phyloP scores from a whole-genome alignment of 192 early-diverging fungal species.

The Chytriomyces sp. region DNA sequence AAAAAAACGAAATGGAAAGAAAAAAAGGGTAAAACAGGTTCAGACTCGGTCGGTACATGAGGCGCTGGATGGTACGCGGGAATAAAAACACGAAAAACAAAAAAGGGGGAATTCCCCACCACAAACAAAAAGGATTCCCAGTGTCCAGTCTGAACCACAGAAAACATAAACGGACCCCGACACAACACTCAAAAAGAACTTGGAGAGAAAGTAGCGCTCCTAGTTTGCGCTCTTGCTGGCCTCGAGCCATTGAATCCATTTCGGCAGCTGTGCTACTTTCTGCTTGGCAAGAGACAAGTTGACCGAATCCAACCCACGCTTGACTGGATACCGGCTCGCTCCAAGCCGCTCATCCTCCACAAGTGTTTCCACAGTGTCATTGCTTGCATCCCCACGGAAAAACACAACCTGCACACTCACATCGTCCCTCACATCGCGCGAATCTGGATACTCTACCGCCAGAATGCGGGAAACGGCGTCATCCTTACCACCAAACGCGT shows the following conservation, averaged over 20 bases:
- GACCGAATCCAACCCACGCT: neutral
- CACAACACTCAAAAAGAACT: too few relatives aligned
- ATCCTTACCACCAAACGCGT: constrained; percentile 42
- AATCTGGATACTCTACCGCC: constrained; percentile 39
- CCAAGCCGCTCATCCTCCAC: neutral
- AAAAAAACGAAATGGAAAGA: neutral
- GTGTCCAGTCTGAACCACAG: too few relatives aligned
- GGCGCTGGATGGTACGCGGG: too few relatives aligned
- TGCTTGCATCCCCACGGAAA: constrained; percentile 29
- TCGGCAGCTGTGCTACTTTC: constrained; percentile 7
- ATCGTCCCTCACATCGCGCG: constrained; percentile 50
- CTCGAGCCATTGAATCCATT: constrained; percentile 16
- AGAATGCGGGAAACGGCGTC: constrained; percentile 31
- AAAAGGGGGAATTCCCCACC: too few relatives aligned
- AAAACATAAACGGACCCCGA: too few relatives aligned
- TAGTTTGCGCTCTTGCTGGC: neutral
- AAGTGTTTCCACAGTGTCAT: neutral
- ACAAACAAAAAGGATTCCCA: too few relatives aligned
- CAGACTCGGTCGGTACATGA: too few relatives aligned
- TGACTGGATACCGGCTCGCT: neutral
- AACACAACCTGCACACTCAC: constrained; percentile 55
- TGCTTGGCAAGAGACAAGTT: neutral
- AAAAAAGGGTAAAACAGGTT: too few relatives aligned
- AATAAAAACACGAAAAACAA: too few relatives aligned
- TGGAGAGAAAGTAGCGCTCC: too few relatives aligned